phyloP scores from a whole-genome alignment of 352 stramenopile species.

The Pythium monospermum region DNA sequence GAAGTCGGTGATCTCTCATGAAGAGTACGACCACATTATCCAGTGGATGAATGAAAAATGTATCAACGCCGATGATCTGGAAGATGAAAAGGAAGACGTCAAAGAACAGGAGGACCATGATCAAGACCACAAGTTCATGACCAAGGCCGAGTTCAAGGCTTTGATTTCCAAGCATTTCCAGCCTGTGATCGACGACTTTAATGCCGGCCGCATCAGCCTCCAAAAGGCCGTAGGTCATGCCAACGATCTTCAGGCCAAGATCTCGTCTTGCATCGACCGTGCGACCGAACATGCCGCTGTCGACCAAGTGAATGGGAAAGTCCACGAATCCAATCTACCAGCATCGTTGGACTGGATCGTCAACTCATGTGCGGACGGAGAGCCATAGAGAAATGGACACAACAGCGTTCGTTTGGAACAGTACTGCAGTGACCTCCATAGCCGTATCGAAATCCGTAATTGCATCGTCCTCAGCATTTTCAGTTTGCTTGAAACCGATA shows the following conservation, averaged over 20 bases:
- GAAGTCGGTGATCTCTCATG: neutral
- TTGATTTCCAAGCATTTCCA: constrained; percentile 3
- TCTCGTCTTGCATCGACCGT: constrained; percentile 10
- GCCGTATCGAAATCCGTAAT: too few species aligned
- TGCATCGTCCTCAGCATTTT: neutral
- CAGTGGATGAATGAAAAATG: constrained; percentile 19
- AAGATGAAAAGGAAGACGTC: neutral
- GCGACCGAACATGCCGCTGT: constrained; percentile 2
- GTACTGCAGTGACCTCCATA: too few species aligned
- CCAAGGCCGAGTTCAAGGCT: constrained; percentile 10
- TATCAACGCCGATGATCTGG: neutral
- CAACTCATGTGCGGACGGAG: neutral
- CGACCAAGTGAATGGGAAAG: neutral
- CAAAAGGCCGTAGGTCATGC: neutral
- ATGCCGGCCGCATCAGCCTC: neutral
- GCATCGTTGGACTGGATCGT: constrained; percentile 15
- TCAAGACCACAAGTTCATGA: neutral
- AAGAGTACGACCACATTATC: constrained; percentile 12
- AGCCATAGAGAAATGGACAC: too few species aligned
- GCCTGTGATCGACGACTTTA: neutral
- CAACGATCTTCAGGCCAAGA: neutral
- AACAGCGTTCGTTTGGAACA: too few species aligned
- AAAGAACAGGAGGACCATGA: neutral
- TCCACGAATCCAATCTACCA: neutral
- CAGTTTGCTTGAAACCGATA: too few species aligned